Percentiles rank a stretch among this genome's conserved stretches.
phyloP scores from a whole-genome alignment of 306 rosid genomes.

The Purshia tridentata region DNA sequence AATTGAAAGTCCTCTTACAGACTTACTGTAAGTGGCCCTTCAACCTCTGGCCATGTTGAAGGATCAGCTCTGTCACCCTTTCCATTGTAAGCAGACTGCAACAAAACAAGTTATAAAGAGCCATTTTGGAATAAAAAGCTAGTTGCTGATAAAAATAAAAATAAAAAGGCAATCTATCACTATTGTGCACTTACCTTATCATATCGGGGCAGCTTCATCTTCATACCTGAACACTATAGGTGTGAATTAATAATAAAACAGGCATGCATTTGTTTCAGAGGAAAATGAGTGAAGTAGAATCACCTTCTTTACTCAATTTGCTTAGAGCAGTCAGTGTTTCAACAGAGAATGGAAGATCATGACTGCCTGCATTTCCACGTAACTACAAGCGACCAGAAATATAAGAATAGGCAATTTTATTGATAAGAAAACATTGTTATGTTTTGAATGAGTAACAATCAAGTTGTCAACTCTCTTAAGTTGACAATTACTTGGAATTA shows the following conservation, averaged over 20 bases:
- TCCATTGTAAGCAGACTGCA: constrained; percentile 83
- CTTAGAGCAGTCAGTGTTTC: constrained; percentile 61
- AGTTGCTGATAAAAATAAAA: background rate
- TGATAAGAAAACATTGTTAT: background rate
- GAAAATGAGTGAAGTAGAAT: constrained; percentile 24
- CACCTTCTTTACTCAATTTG: constrained; percentile 78
- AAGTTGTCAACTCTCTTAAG: background rate
- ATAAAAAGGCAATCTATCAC: background rate
- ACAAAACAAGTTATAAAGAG: constrained; percentile 27
- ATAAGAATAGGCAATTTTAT: background rate
- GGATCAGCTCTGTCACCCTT: constrained; percentile 91
- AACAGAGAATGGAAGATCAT: constrained; percentile 73
- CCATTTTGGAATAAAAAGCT: constrained; percentile 15
- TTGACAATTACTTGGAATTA: constrained; percentile 12
- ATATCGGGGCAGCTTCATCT: constrained; percentile 86
- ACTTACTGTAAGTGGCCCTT: constrained; percentile 80
- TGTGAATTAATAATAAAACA: constrained; percentile 21
- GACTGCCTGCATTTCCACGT: constrained; percentile 97
- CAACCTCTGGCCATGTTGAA: constrained; percentile 81
- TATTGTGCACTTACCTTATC: constrained; percentile 63
- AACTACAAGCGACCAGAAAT: constrained; percentile 38
- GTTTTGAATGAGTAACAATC: background rate
- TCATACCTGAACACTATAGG: constrained; percentile 59
- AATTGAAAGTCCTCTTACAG: background rate
- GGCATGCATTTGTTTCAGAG: constrained; percentile 10